A percentile compares a stretch with the other conserved stretches of the same genome.
Conservation (phyloP, 306 rosid species). For the Potentilla sterilis region DNA sequence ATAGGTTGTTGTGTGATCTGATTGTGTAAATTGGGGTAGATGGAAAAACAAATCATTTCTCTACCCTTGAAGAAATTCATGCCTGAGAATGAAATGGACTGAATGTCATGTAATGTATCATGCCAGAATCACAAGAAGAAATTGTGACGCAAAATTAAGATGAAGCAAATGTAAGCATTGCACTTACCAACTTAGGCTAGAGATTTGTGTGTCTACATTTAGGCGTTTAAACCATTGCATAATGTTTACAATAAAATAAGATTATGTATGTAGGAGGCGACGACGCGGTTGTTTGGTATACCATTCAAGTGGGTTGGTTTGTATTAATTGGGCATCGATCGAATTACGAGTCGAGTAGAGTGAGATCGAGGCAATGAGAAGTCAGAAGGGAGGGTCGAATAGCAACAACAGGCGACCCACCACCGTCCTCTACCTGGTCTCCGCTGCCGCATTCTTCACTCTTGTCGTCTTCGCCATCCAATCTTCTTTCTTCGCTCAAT, state of each 20-base stretch:
- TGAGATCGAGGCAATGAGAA: no score
- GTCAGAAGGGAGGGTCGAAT: no score
- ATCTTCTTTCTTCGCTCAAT: conserved; percentile 60
- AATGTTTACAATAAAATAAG: no score
- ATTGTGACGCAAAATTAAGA: not conserved
- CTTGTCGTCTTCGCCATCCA: conserved; percentile 71
- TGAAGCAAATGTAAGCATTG: no score
- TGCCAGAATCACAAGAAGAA: not conserved
- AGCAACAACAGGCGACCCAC: conserved; percentile 50
- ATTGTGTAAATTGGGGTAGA: not conserved
- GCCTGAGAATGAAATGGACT: not conserved
- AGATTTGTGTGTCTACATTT: no score
- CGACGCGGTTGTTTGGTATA: no score
- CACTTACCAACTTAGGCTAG: no score
- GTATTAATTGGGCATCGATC: no score
- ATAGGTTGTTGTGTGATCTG: not conserved
- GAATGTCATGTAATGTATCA: not conserved
- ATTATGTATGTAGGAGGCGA: no score
- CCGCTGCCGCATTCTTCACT: conserved; percentile 66
- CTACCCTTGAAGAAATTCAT: not conserved
- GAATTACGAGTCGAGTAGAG: no score
- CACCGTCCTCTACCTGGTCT: conserved; percentile 61
- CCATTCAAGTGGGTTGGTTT: no score
- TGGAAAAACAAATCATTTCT: not conserved
- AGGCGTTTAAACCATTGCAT: no score